Conservation (phyloP, 1,284 basidiomycete species). For the Grifola frondosa region DNA sequence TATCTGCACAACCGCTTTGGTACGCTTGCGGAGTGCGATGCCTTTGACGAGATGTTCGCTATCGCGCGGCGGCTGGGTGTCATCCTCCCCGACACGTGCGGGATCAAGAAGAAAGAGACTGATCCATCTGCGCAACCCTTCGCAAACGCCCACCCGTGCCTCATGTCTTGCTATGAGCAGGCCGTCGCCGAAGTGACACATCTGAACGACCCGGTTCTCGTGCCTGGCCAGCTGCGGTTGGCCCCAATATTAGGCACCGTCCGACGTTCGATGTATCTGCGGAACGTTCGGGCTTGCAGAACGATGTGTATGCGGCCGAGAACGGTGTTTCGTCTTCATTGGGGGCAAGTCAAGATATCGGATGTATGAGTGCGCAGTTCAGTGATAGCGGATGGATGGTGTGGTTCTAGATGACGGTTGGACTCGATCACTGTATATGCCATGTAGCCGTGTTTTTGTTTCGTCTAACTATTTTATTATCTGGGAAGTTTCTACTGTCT, state of each 20-base stretch:
- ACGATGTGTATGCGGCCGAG: conserved; percentile 11
- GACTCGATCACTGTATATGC: no score
- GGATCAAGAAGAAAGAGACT: conserved; percentile 3
- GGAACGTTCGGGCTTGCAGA: conserved; percentile 19
- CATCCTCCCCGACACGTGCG: conserved; percentile 2
- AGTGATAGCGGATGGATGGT: conserved; percentile 33
- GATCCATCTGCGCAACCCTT: conserved; percentile 21
- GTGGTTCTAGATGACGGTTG: conserved; percentile 23
- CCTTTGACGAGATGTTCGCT: conserved; percentile 26
- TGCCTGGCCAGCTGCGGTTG: conserved; percentile 19
- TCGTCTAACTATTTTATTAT: no score
- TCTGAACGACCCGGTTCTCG: conserved; percentile 20
- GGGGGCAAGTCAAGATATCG: conserved; percentile 14
- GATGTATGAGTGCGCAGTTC: conserved; percentile 26
- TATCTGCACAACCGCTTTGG: conserved; percentile 28
- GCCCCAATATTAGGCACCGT: no score
- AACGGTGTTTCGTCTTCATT: conserved; percentile 3
- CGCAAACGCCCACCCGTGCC: conserved; percentile 26
- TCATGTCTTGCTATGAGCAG: conserved; percentile 26
- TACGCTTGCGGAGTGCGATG: conserved; percentile 13
- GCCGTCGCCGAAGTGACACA: conserved; percentile 23
- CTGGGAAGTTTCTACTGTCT: no score
- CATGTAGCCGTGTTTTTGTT: no score
- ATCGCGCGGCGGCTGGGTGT: conserved; percentile 24
- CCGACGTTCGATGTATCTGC: conserved; percentile 19